A percentile compares a stretch with the other conserved stretches of the same genome.
Conservation (phyloP, 75 land plant genomes). For the Picea glauca region DNA sequence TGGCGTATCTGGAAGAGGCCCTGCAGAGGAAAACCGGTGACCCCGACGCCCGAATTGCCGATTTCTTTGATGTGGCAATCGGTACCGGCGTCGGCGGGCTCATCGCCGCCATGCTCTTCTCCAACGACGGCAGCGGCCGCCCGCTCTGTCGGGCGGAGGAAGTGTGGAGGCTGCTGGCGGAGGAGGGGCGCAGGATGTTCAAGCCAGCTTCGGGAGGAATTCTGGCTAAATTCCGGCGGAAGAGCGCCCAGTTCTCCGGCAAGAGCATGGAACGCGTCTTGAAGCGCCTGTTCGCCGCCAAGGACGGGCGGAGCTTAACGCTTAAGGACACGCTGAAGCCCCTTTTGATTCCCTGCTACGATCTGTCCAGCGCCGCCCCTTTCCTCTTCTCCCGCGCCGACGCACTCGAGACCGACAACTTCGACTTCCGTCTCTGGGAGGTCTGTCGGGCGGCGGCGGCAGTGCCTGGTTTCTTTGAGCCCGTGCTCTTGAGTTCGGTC, state of each 20-base stretch:
- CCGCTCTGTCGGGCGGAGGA: slow-evolving; percentile 57
- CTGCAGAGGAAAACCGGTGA: slow-evolving; percentile 52
- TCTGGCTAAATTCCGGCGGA: slow-evolving; percentile 34
- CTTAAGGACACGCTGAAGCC: slow-evolving; percentile 82
- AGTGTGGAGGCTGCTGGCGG: slow-evolving; percentile 34
- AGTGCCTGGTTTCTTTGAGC: slow-evolving; percentile 60
- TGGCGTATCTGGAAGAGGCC: slow-evolving; percentile 59
- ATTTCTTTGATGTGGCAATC: slow-evolving; percentile 78
- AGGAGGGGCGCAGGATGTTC: slow-evolving; percentile 39
- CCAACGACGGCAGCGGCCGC: slow-evolving; percentile 6
- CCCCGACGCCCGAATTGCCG: slow-evolving; percentile 55
- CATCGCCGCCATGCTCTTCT: slow-evolving; percentile 58
- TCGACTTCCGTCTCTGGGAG: slow-evolving; percentile 77
- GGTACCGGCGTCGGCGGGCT: slow-evolving; percentile 88
- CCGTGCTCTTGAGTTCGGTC: slow-evolving; percentile 47
- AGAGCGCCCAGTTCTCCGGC: slow-evolving; percentile 38
- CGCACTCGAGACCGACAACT: slow-evolving; percentile 64
- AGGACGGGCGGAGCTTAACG: slow-evolving; percentile 52
- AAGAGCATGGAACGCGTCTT: slow-evolving; percentile 47
- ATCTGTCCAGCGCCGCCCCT: slow-evolving; percentile 70
- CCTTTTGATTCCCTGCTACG: slow-evolving; percentile 85
- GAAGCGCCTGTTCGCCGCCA: slow-evolving; percentile 33
- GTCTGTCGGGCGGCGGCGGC: slow-evolving; percentile 90
- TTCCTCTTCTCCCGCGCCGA: slow-evolving; percentile 83
- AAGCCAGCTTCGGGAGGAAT: background rate